A percentile compares a stretch with the other conserved stretches of the same genome.
phyloP scores from a whole-genome alignment of 768 basidiomycete genomes.

The Hygrophoropsis aurantiaca region DNA sequence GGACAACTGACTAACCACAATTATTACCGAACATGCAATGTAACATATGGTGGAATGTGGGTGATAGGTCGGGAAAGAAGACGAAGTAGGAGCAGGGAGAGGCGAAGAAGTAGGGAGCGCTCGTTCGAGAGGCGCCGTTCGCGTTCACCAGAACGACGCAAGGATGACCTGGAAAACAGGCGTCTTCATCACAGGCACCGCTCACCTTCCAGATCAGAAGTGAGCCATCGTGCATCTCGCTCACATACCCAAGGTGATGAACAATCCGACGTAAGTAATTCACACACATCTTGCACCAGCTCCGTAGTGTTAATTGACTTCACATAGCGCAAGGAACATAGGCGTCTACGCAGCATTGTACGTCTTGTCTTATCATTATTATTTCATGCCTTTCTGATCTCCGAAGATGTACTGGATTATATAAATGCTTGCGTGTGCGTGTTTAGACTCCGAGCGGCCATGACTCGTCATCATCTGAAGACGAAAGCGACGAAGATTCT shows the following conservation, averaged over 20 bases:
- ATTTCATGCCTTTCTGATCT: constrained; percentile 16
- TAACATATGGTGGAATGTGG: too few species aligned
- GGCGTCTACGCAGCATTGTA: constrained; percentile 26
- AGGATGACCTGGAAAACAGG: constrained; percentile 6
- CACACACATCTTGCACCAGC: not conserved
- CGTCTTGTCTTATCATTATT: constrained; percentile 7
- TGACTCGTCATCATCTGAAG: constrained; percentile 19
- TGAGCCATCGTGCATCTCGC: constrained; percentile 9
- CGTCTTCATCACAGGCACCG: constrained; percentile 3
- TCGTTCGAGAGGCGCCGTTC: constrained; percentile 12
- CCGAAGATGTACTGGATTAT: constrained; percentile 16
- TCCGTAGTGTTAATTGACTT: too few species aligned
- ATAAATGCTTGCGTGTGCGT: constrained; percentile 9
- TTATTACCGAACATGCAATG: too few species aligned
- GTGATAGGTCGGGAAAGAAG: too few species aligned
- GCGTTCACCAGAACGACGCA: constrained; percentile 19
- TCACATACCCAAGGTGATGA: constrained; percentile 1
- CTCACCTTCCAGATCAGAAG: constrained; percentile 23
- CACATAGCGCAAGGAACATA: too few species aligned
- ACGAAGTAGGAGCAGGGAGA: too few species aligned
- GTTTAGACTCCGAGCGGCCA: constrained; percentile 20
- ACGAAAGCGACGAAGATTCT: constrained; percentile 6
- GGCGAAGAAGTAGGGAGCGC: too few species aligned
- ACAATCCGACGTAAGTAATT: not conserved
- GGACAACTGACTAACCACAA: constrained; percentile 13